These are phyloP conservation scores for Yamadazyma taylorii DNA, from an alignment of 1,139 yeast genomes.

Conservation along the genomic window DNA sequence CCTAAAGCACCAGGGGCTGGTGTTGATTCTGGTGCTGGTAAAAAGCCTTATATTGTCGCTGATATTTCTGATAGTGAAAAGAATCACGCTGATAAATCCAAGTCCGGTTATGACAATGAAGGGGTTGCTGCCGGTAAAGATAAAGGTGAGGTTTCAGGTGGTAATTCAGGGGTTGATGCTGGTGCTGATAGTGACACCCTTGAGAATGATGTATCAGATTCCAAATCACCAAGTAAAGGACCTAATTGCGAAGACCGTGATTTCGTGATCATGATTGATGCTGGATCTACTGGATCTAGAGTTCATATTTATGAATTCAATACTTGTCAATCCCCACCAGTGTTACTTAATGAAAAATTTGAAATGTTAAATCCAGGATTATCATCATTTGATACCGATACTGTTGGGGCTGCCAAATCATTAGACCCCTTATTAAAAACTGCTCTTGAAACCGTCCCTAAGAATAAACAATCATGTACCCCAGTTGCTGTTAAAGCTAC, in stretches of 20 bases:
- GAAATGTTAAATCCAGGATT: constrained; percentile 92
- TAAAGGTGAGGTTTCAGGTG: too few species aligned
- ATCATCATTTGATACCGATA: constrained; percentile 78
- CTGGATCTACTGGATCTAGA: constrained; percentile 96
- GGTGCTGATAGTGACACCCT: too few species aligned
- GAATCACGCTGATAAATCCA: constrained; percentile 14
- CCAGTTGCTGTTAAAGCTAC: constrained; percentile 98
- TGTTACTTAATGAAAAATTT: constrained; percentile 73
- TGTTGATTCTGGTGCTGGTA: constrained; percentile 12
- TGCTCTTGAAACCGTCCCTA: constrained; percentile 79
- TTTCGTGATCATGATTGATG: constrained; percentile 87
- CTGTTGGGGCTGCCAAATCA: constrained; percentile 82
- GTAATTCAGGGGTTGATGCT: too few species aligned
- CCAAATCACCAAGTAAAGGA: not conserved
- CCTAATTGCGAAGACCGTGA: constrained; percentile 32
- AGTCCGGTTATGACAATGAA: constrained; percentile 8
- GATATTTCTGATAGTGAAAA: constrained; percentile 18
- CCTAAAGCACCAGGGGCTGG: constrained; percentile 18
- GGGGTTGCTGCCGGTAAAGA: constrained; percentile 4
- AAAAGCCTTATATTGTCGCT: constrained; percentile 15
- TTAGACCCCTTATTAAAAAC: constrained; percentile 74
- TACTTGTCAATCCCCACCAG: constrained; percentile 81
- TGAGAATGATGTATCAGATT: constrained; percentile 3
- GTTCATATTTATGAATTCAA: constrained; percentile 91
- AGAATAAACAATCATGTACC: constrained; percentile 69